Conservation (phyloP, 2,329 filamentous ascomycete species). For the Hypoxylon sp. region DNA sequence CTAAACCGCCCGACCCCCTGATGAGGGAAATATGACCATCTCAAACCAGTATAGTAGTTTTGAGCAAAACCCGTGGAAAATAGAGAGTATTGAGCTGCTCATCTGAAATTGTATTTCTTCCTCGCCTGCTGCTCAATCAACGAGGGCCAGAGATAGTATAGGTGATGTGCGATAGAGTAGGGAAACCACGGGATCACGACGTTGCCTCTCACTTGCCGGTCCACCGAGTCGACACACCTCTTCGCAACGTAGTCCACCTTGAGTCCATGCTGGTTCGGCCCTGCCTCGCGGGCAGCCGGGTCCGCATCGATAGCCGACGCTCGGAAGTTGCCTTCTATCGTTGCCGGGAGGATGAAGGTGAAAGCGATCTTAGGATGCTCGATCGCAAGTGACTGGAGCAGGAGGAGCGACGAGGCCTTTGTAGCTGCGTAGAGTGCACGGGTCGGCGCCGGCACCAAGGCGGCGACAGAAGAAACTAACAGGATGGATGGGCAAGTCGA, state of each 20-base stretch:
- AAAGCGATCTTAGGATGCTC: slow-evolving; percentile 52
- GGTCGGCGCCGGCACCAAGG: slow-evolving; percentile 52
- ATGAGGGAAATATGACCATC: not conserved
- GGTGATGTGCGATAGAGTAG: slow-evolving; percentile 48
- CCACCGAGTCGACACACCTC: slow-evolving; percentile 50
- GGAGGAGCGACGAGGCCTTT: slow-evolving; percentile 52
- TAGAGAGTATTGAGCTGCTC: not conserved
- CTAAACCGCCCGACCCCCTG: no score
- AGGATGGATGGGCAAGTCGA: slow-evolving; percentile 49
- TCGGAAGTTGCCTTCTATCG: slow-evolving; percentile 54
- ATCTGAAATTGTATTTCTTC: slow-evolving; percentile 51
- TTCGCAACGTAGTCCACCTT: slow-evolving; percentile 49
- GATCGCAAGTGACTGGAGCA: slow-evolving; percentile 53
- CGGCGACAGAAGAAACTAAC: slow-evolving; percentile 49
- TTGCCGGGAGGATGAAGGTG: slow-evolving; percentile 50
- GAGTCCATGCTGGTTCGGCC: slow-evolving; percentile 50
- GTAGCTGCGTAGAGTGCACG: slow-evolving; percentile 52
- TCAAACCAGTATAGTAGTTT: not conserved
- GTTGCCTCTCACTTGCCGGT: slow-evolving; percentile 45
- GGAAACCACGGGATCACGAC: slow-evolving; percentile 52
- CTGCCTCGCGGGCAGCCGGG: slow-evolving; percentile 37
- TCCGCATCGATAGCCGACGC: slow-evolving; percentile 52
- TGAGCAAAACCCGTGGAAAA: not conserved
- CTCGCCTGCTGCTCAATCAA: slow-evolving; percentile 49
- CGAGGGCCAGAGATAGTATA: slow-evolving; percentile 52